Percentiles rank a stretch among this genome's conserved stretches.
Evolutionary conservation across 2,329 filamentous ascomycete genomes (phyloP).

Genomic region (Hypoxylon sp.): DNA sequence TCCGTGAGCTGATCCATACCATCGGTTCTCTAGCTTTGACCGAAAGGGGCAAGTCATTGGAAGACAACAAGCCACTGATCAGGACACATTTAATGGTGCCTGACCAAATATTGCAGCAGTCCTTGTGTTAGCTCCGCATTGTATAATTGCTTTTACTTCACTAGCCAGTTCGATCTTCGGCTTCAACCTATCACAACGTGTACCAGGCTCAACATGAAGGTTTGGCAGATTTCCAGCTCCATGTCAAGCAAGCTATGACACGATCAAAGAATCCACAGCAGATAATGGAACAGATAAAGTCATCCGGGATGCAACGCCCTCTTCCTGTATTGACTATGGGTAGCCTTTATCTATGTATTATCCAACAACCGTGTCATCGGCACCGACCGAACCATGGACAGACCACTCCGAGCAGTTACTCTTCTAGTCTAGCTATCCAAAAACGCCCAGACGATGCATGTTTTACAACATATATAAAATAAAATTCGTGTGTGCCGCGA

Average conservation of each 20-base stretch:
- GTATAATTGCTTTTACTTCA: background rate
- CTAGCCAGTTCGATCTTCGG: background rate
- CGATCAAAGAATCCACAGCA: background rate
- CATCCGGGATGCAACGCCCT: background rate
- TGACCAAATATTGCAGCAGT: background rate
- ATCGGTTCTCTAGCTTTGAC: constrained; percentile 8
- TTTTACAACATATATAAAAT: constrained; percentile 27
- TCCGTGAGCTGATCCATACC: background rate
- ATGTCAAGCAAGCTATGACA: background rate
- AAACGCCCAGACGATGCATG: constrained; percentile 30
- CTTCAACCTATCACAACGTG: background rate
- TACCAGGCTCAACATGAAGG: no score
- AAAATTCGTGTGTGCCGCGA: constrained; percentile 2
- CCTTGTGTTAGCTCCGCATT: background rate
- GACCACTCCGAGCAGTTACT: constrained; percentile 1
- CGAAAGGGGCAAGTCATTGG: background rate
- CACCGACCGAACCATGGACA: constrained; percentile 8
- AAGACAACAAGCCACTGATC: background rate
- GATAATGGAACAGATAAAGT: background rate
- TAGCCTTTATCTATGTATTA: constrained; percentile 16
- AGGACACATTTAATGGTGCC: background rate
- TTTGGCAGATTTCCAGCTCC: no score
- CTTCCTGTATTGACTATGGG: constrained; percentile 8
- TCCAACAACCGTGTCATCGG: background rate
- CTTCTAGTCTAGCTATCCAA: constrained; percentile 20